A percentile compares a stretch with the other conserved stretches of the same genome.
Evolutionary conservation across 2,329 filamentous ascomycete genomes (phyloP).

Genomic region (Dichotomopilus funicola): DNA sequence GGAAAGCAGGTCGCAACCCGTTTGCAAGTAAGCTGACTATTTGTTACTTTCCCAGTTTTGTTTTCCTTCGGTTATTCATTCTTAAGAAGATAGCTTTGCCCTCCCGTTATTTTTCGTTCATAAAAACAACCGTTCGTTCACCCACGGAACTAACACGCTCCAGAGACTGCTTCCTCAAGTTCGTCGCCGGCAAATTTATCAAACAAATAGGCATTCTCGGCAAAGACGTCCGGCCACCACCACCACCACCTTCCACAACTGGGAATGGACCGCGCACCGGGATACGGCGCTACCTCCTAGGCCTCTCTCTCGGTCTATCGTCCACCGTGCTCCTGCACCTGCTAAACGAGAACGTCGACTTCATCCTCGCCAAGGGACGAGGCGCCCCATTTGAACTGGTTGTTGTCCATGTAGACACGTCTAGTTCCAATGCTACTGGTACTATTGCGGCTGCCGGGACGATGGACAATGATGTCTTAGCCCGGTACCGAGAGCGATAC

Average conservation of each 20-base stretch:
- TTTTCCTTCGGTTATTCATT: not conserved
- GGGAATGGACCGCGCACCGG: constrained; percentile 21
- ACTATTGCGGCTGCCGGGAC: not conserved
- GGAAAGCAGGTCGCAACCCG: constrained; percentile 50
- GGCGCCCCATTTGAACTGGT: constrained; percentile 62
- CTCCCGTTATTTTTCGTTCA: not conserved
- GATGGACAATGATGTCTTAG: constrained; percentile 32
- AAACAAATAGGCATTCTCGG: constrained; percentile 58
- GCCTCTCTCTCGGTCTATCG: constrained; percentile 76
- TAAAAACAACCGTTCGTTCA: too few relatives aligned
- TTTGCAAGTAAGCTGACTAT: constrained; percentile 46
- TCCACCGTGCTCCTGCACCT: constrained; percentile 73
- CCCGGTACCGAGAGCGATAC: constrained; percentile 53
- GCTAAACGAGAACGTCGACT: constrained; percentile 61
- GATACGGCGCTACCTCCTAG: constrained; percentile 57
- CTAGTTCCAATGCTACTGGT: not conserved
- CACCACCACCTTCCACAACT: not conserved
- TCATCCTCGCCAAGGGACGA: constrained; percentile 58
- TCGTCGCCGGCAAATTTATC: constrained; percentile 69
- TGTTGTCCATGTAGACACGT: constrained; percentile 44
- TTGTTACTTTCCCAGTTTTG: not conserved
- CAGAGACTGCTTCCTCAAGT: constrained; percentile 71
- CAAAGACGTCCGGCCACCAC: constrained; percentile 38
- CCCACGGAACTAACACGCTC: not conserved
- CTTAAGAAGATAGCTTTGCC: not conserved